phyloP scores from a whole-genome alignment of 179 eudicot species.

The Patellifolia procumbens region DNA sequence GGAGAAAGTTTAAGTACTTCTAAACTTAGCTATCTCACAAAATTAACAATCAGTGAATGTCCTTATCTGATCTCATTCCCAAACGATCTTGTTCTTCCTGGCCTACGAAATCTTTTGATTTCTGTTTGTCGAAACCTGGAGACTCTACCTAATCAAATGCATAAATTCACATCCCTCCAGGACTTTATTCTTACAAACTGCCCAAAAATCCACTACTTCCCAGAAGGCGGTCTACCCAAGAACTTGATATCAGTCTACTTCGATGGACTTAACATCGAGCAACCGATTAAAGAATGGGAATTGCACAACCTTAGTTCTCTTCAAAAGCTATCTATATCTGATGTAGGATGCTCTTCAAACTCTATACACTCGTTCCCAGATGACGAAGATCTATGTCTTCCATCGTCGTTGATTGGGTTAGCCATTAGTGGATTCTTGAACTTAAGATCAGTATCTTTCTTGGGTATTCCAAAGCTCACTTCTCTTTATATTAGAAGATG shows the following conservation, averaged over 20 bases:
- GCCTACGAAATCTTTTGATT: slow-evolving; percentile 10
- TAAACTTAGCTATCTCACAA: background rate
- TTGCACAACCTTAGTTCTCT: background rate
- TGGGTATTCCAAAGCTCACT: background rate
- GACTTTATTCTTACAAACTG: slow-evolving; percentile 6
- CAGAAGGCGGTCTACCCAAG: slow-evolving; percentile 1
- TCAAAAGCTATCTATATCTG: background rate
- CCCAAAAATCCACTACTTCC: slow-evolving; percentile 10
- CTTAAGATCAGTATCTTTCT: slow-evolving; percentile 5
- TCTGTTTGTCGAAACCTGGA: slow-evolving; percentile 11
- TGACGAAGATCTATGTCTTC: background rate
- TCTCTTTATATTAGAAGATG: slow-evolving; percentile 10
- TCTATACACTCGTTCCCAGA: slow-evolving; percentile 1
- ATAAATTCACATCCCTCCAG: slow-evolving; percentile 11
- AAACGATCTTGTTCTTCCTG: slow-evolving; percentile 2
- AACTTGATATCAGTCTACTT: slow-evolving; percentile 9
- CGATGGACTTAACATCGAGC: slow-evolving; percentile 7
- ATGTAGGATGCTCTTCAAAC: slow-evolving; percentile 8
- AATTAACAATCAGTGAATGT: slow-evolving; percentile 10
- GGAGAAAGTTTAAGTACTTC: background rate
- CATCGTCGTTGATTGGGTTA: background rate
- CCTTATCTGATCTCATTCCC: slow-evolving; percentile 11
- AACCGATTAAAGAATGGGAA: slow-evolving; percentile 11
- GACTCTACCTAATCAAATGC: slow-evolving; percentile 7
- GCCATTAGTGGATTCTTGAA: slow-evolving; percentile 15